These are phyloP conservation scores for Syzygium aromaticum DNA, from an alignment of 345 rosid species.

Conservation along the genomic window DNA sequence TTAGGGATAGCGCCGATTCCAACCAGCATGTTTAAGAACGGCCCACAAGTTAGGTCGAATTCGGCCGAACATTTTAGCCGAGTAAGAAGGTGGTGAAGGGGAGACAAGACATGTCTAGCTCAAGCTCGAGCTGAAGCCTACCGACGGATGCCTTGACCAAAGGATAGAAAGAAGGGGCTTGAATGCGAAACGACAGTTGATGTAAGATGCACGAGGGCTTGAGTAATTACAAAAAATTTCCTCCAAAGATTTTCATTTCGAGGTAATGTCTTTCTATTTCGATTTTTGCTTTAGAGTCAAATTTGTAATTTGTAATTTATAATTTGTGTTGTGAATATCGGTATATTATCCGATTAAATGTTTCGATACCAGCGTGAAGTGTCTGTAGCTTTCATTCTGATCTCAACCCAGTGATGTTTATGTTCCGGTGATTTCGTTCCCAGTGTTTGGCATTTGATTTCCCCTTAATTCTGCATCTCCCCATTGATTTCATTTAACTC, in stretches of 20 bases:
- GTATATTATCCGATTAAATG: no score
- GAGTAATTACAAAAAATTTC: not conserved
- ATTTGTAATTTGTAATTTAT: not conserved
- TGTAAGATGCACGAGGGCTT: not conserved
- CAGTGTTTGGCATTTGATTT: not conserved
- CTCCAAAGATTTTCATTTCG: not conserved
- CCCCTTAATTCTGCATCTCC: not conserved
- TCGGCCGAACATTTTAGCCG: not conserved
- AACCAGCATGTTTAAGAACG: not conserved
- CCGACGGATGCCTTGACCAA: not conserved
- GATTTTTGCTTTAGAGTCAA: not conserved
- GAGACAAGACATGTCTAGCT: not conserved
- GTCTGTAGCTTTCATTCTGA: not conserved
- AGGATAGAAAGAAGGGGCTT: not conserved
- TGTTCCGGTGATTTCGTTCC: not conserved
- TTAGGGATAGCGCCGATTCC: fast-evolving
- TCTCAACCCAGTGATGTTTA: not conserved
- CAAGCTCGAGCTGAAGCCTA: not conserved
- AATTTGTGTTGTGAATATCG: not conserved
- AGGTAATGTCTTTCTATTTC: not conserved
- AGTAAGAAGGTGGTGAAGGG: no score
- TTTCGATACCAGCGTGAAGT: not conserved
- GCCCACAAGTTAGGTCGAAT: not conserved
- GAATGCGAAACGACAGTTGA: not conserved
- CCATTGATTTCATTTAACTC: not conserved